Percentiles rank a stretch among this genome's conserved stretches.
phyloP scores from a whole-genome alignment of 805 yeast genomes.

The Groenewaldozyma tartarivorans region DNA sequence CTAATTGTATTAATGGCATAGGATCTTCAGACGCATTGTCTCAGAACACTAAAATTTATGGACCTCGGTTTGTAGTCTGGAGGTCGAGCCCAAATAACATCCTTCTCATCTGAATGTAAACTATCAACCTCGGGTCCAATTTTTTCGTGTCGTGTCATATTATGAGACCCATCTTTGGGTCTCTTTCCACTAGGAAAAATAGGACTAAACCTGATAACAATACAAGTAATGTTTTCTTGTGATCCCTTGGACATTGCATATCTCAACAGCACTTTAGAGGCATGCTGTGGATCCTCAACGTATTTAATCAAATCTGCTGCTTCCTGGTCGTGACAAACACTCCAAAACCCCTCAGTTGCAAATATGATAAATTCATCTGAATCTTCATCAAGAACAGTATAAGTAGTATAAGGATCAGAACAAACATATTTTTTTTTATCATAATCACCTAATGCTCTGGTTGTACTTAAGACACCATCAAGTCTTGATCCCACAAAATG shows the following conservation, averaged over 20 bases:
- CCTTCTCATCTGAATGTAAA: neutral
- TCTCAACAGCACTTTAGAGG: slow-evolving; percentile 57
- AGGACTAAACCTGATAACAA: slow-evolving; percentile 59
- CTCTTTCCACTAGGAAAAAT: too few relatives aligned
- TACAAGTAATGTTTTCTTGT: slow-evolving; percentile 85
- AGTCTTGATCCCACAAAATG: slow-evolving; percentile 80
- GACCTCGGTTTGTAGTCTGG: neutral
- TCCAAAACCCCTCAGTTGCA: slow-evolving; percentile 98
- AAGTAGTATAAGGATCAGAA: slow-evolving; percentile 86
- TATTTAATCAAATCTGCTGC: slow-evolving; percentile 66
- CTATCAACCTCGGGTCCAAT: neutral
- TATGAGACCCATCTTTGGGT: neutral
- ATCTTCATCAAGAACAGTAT: slow-evolving; percentile 38
- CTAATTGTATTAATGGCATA: too few relatives aligned
- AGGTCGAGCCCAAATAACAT: neutral
- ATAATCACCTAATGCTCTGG: slow-evolving; percentile 85
- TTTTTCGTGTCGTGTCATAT: neutral
- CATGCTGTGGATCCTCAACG: slow-evolving; percentile 47
- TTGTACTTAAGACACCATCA: slow-evolving; percentile 89
- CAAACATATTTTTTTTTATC: slow-evolving; percentile 81
- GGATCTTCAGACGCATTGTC: neutral
- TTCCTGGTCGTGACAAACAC: slow-evolving; percentile 73
- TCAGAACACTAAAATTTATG: neutral
- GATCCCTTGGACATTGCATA: slow-evolving; percentile 69
- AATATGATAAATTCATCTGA: slow-evolving; percentile 72